Evolutionary conservation across 73 alveolate species (phyloP), one percentile per base, ranked within the genome.

Genomic region (Breviolum minutum): DNA sequence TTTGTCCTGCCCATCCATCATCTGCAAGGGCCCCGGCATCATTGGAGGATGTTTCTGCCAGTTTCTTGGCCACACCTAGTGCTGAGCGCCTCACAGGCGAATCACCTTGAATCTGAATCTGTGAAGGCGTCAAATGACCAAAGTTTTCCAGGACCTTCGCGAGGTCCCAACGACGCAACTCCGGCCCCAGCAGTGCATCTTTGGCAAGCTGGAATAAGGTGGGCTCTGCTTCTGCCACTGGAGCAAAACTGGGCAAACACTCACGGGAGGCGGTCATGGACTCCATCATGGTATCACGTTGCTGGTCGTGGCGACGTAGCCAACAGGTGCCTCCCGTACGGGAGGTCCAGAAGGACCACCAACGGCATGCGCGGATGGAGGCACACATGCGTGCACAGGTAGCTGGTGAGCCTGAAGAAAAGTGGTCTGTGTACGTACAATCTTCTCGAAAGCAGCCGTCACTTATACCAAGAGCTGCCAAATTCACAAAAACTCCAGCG

Each of bases 331-430:
- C 95, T 70, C 96, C 96, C 20, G 96, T 89, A 32, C 87, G 87
- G 81, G 96, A 89, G 66, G 96, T 89, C 96, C 96, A 89, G 68
- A 89, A 89, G 29, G 96, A 89, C 96, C 96, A 89, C 87, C 86
- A 89, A 8, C 74, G 86, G 40, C 96, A 89, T 8, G 96, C 96
- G 7, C 96, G 96, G 87, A 89, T 89, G 20, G 96, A 89, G 17
- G 96, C 96, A 71, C 96, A 89, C 76, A 87, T 71, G 74, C 96
- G 82, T 10, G 96, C 96, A 27, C 96, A 89, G 8, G 87, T 89
- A 71, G 96, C 96, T 76, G 96, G 96, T 14, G 96, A 89, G 22
- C 96, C 96, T 2, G 96, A 89, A 26, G 96, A 77, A 22, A 89
- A 89, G 87, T 89, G 96, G n/a, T 89, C 96, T 7, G 96, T 89